These are phyloP conservation scores for Dactylellina leptospora DNA, from an alignment of 2,329 filamentous ascomycete genomes.

Conservation along the genomic window DNA sequence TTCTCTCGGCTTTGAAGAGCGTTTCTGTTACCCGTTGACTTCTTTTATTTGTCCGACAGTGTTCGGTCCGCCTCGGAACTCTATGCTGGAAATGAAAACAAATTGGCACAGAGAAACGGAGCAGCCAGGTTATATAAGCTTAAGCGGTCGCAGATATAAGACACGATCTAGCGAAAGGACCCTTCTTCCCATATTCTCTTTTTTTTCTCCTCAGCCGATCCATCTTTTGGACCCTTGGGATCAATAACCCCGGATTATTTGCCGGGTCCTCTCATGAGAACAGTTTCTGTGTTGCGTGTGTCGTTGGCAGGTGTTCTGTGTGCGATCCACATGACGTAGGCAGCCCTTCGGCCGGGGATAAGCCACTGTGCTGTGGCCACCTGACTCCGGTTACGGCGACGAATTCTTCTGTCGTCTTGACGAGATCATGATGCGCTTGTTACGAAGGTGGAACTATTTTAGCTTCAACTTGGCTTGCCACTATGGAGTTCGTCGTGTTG, in stretches of 20 bases:
- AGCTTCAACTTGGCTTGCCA: conserved; percentile 5
- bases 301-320: conserved; percentile 48
- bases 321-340: conserved; percentile 45
- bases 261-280: conserved; percentile 42
- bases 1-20: no score
- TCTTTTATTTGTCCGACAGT: neutral
- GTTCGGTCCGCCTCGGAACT: conserved; percentile 8
- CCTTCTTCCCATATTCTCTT: conserved; percentile 4
- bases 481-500: conserved; percentile 17
- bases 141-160: neutral
- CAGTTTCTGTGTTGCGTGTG: conserved; percentile 50
- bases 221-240: neutral
- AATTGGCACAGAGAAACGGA: conserved; percentile 3
- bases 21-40: no score
- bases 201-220: conserved; percentile 1
- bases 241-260: no score
- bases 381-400: no score
- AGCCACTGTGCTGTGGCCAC: conserved; percentile 21
- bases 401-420: neutral
- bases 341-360: conserved; percentile 17
- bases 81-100: neutral
- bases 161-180: conserved; percentile 1
- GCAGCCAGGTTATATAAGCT: conserved; percentile 13
- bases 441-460: neutral
- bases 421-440: neutral